These are phyloP conservation scores for Pleurotus cornucopiae DNA, from an alignment of 768 basidiomycete genomes.

Conservation along the genomic window DNA sequence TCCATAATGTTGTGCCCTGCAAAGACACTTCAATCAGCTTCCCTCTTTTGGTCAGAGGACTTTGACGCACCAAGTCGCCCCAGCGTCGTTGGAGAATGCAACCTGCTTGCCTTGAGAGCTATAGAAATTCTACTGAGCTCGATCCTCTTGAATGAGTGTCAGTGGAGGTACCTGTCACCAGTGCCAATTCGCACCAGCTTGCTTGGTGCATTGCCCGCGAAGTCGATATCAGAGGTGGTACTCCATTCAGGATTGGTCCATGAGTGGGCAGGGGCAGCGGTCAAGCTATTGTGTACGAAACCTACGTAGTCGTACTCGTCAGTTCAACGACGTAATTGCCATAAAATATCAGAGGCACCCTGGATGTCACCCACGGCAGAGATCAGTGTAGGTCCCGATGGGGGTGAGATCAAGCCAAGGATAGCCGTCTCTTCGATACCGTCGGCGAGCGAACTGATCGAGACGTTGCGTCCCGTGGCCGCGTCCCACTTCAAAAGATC, in stretches of 20 bases:
- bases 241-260: conserved; percentile 32
- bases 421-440: conserved; percentile 39
- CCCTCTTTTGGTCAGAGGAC: not conserved
- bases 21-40: not conserved
- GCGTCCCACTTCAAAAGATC: conserved; percentile 37
- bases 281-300: conserved; percentile 33
- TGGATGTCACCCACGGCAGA: conserved; percentile 30
- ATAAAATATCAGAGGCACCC: conserved; percentile 15
- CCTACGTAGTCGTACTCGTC: conserved; percentile 3
- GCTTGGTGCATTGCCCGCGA: conserved; percentile 34
- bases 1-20: conserved; percentile 48
- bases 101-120: conserved; percentile 49
- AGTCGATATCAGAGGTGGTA: conserved; percentile 35
- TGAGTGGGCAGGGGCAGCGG: conserved; percentile 23
- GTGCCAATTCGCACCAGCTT: conserved; percentile 44
- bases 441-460: conserved; percentile 35
- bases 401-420: conserved; percentile 35
- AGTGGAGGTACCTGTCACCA: conserved; percentile 31
- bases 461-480: conserved; percentile 27
- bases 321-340: no score
- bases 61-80: conserved; percentile 41
- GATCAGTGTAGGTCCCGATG: conserved; percentile 31
- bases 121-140: not conserved
- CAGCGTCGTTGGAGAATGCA: conserved; percentile 51
- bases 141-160: not conserved